These are phyloP conservation scores for Chimonanthus praecox DNA, from an alignment of 164 flowering plant species.

Conservation along the genomic window DNA sequence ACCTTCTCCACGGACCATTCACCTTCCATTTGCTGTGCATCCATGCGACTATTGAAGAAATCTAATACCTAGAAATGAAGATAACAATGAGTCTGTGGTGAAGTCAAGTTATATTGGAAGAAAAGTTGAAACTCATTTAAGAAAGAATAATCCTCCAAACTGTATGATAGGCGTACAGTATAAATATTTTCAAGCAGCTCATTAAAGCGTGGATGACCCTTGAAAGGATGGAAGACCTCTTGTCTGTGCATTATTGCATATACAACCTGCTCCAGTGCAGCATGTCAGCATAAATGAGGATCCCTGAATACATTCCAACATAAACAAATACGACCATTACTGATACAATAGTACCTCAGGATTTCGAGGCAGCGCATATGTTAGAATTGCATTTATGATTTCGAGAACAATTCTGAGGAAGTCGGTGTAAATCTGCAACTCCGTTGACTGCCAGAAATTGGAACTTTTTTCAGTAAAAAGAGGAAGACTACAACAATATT, in stretches of 20 bases:
- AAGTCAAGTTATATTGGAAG: neutral
- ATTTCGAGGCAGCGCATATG: constrained; percentile 88
- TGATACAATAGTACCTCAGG: constrained; percentile 62
- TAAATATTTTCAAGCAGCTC: constrained; percentile 91
- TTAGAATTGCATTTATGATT: constrained; percentile 81
- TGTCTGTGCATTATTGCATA: constrained; percentile 96
- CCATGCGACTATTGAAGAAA: constrained; percentile 91
- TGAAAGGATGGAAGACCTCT: constrained; percentile 92
- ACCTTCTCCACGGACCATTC: constrained; percentile 97
- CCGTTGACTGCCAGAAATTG: constrained; percentile 59
- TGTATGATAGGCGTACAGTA: constrained; percentile 39
- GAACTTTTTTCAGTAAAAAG: constrained; percentile 14
- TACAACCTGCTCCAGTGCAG: constrained; percentile 54
- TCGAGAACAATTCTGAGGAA: constrained; percentile 92
- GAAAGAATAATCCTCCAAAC: neutral
- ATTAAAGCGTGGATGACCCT: constrained; percentile 84
- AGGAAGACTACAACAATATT: neutral
- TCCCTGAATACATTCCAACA: neutral
- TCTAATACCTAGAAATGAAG: constrained; percentile 63
- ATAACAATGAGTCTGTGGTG: neutral
- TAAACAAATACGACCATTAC: neutral
- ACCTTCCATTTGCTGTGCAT: constrained; percentile 68
- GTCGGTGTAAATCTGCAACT: constrained; percentile 85
- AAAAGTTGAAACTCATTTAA: neutral
- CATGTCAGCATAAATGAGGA: constrained; percentile 2